phyloP scores from a whole-genome alignment of 2,329 filamentous ascomycete genomes.

The Epichloe elymi region DNA sequence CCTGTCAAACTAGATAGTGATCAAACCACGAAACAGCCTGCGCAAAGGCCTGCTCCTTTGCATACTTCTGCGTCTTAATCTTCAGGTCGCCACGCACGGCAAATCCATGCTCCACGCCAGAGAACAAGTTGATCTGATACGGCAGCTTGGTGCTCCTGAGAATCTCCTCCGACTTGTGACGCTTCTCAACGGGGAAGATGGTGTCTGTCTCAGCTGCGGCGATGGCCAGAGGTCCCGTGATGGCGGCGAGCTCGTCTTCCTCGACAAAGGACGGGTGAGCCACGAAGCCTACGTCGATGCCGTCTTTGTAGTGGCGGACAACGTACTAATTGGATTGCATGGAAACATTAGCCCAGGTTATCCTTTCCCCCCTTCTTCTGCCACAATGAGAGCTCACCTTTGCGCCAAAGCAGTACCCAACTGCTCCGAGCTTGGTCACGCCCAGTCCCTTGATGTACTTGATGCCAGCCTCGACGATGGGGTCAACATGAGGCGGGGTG shows the following conservation, averaged over 20 bases:
- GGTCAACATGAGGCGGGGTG: slow-evolving; percentile 18
- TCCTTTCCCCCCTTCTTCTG: background rate
- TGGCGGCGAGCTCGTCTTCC: slow-evolving; percentile 42
- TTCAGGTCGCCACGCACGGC: slow-evolving; percentile 51
- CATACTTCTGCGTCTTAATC: slow-evolving; percentile 43
- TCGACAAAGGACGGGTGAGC: slow-evolving; percentile 53
- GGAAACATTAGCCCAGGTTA: background rate
- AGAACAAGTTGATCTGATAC: slow-evolving; percentile 60
- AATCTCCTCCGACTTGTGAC: slow-evolving; percentile 45
- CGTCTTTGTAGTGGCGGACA: slow-evolving; percentile 46
- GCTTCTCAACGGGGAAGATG: slow-evolving; percentile 43
- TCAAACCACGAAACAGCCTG: slow-evolving; percentile 70
- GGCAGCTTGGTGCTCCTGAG: slow-evolving; percentile 37
- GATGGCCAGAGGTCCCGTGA: slow-evolving; percentile 45
- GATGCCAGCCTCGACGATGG: slow-evolving; percentile 25
- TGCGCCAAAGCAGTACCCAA: slow-evolving; percentile 55
- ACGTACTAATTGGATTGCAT: slow-evolving; percentile 39
- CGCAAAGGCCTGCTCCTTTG: slow-evolving; percentile 65
- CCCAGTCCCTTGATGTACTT: slow-evolving; percentile 42
- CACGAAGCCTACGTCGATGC: slow-evolving; percentile 44
- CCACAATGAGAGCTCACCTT: slow-evolving; percentile 26
- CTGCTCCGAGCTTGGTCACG: slow-evolving; percentile 38
- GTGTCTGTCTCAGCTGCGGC: slow-evolving; percentile 49
- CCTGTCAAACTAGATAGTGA: slow-evolving; percentile 16
- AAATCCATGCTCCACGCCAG: slow-evolving; percentile 59